Percentiles rank a stretch among this genome's conserved stretches.
phyloP scores from a whole-genome alignment of 345 rosid genomes.

The Linum tenue region DNA sequence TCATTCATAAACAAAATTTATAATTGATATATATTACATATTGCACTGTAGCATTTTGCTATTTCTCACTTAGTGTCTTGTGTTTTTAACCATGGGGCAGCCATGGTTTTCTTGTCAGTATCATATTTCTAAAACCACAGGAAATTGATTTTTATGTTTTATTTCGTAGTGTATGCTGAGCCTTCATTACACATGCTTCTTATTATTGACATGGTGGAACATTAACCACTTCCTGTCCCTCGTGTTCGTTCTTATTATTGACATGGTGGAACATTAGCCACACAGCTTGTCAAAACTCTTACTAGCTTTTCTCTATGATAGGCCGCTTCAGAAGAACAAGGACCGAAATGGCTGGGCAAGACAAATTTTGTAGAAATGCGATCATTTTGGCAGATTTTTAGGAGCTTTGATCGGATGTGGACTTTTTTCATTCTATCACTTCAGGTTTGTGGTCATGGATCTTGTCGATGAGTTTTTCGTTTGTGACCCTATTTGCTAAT shows the following conservation, averaged over 20 bases:
- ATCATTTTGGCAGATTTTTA: slow-evolving; percentile 91
- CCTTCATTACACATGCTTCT: too few species aligned
- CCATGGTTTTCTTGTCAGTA: too few species aligned
- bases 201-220: too few species aligned
- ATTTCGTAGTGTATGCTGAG: too few species aligned
- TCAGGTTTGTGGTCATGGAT: slow-evolving; percentile 44
- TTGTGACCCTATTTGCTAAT: slow-evolving; percentile 5
- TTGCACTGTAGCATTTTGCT: too few species aligned
- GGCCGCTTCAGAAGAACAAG: slow-evolving; percentile 36
- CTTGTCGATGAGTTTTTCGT: neutral
- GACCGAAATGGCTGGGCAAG: slow-evolving; percentile 74
- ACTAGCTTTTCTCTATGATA: slow-evolving; percentile 20
- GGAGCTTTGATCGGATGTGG: slow-evolving; percentile 99
- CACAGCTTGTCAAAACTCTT: slow-evolving; percentile 5
- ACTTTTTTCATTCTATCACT: slow-evolving; percentile 78
- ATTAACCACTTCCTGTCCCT: neutral
- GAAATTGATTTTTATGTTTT: too few species aligned
- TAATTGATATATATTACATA: neutral
- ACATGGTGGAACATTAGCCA: slow-evolving; percentile 18
- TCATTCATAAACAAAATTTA: neutral
- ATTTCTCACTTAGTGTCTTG: too few species aligned
- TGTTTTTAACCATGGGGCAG: too few species aligned
- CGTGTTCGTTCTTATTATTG: slow-evolving; percentile 18
- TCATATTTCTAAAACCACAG: too few species aligned
- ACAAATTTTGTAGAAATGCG: slow-evolving; percentile 87